Conservation (phyloP, 495 filamentous ascomycete species). For the Talaromyces stipitatus region DNA sequence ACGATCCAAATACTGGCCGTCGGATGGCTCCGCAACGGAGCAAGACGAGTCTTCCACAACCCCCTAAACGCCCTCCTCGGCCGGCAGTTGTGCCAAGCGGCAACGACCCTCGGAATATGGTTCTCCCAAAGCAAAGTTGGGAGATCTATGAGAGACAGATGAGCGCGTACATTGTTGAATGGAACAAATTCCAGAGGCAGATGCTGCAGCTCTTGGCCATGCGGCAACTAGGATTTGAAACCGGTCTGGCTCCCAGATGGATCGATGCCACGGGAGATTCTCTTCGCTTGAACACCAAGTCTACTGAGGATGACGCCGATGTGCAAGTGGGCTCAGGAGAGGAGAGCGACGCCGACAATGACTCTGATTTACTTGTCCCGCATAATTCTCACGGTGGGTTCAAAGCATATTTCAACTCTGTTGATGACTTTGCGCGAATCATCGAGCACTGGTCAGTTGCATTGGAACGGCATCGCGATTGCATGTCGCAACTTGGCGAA, state of each 20-base stretch:
- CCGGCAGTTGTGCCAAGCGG: conserved; percentile 15
- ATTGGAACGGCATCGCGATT: conserved; percentile 54
- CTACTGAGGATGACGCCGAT: conserved; percentile 10
- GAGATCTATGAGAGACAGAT: conserved; percentile 55
- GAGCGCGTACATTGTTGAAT: conserved; percentile 60
- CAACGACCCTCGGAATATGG: conserved; percentile 18
- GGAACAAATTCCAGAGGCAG: conserved; percentile 54
- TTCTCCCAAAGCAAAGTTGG: conserved; percentile 41
- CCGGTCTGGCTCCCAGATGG: conserved; percentile 46
- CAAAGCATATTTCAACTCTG: conserved; percentile 47
- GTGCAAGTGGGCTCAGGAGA: conserved; percentile 3
- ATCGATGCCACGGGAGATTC: conserved; percentile 47
- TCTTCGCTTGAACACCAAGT: conserved; percentile 18
- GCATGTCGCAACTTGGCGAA: conserved; percentile 50
- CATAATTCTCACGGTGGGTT: conserved; percentile 36
- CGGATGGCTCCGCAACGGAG: conserved; percentile 22
- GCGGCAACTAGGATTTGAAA: conserved; percentile 48
- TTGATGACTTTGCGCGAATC: conserved; percentile 58
- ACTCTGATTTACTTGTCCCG: conserved; percentile 20
- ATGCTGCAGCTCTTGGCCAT: conserved; percentile 62
- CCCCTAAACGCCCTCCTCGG: conserved; percentile 49
- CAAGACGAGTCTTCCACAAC: conserved; percentile 49
- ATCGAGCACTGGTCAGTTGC: conserved; percentile 57
- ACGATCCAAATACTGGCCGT: conserved; percentile 17
- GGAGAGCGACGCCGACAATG: conserved; percentile 14